A percentile compares a stretch with the other conserved stretches of the same genome.
These are phyloP conservation scores for Colletotrichum australisinense DNA, from an alignment of 2,329 filamentous ascomycete species.

Conservation along the genomic window DNA sequence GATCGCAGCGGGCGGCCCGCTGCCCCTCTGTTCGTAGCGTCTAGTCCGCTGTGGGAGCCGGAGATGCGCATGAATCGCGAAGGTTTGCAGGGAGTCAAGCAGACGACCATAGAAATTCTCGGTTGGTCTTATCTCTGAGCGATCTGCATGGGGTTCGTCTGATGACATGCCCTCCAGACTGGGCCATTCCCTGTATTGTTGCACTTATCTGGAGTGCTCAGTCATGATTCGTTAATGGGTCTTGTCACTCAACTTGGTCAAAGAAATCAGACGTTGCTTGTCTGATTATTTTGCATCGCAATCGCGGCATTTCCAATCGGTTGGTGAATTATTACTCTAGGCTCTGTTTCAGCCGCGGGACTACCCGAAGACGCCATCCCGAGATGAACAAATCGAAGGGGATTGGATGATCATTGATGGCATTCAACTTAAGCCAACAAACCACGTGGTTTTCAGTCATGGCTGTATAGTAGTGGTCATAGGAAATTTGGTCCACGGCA, in stretches of 20 bases:
- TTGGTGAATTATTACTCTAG: background rate
- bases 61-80: constrained; percentile 24
- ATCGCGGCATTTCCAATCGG: background rate
- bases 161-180: background rate
- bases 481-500: no score
- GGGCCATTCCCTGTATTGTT: background rate
- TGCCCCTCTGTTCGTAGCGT: background rate
- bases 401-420: background rate
- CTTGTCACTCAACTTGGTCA: background rate
- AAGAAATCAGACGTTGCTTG: background rate
- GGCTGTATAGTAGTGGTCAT: no score
- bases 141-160: constrained; percentile 5
- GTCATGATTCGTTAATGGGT: background rate
- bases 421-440: background rate
- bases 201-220: no score
- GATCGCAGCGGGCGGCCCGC: background rate
- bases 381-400: background rate
- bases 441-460: background rate
- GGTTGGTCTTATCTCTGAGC: background rate
- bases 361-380: background rate
- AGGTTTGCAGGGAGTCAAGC: background rate
- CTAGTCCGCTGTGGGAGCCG: constrained; percentile 19
- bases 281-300: background rate
- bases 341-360: background rate
- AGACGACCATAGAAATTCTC: background rate